Conservation (phyloP, 805 yeast genomes). For the Tetrapisispora arboricola region DNA sequence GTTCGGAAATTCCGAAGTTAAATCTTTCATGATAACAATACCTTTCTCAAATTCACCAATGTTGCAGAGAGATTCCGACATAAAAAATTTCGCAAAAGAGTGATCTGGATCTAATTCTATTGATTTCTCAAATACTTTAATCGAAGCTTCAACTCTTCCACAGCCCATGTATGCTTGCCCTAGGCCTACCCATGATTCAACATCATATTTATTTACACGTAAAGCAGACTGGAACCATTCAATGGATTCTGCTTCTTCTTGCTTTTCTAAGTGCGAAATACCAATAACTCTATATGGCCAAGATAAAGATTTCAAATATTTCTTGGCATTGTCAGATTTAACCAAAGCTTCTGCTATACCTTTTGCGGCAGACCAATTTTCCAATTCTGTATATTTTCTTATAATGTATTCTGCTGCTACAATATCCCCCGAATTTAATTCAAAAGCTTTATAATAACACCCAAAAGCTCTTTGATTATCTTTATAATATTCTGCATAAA, state of each 20-base stretch:
- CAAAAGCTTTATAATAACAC: slow-evolving; percentile 85
- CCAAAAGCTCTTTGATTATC: slow-evolving; percentile 67
- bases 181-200: slow-evolving; percentile 85
- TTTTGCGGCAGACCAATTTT: slow-evolving; percentile 82
- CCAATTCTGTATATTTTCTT: slow-evolving; percentile 49
- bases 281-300: slow-evolving; percentile 94
- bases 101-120: slow-evolving; percentile 41
- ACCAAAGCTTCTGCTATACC: slow-evolving; percentile 58
- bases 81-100: slow-evolving; percentile 56
- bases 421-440: slow-evolving; percentile 67
- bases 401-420: slow-evolving; percentile 67
- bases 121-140: slow-evolving; percentile 68
- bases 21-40: slow-evolving; percentile 34
- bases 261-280: slow-evolving; percentile 57
- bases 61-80: slow-evolving; percentile 54
- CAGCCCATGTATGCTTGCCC: slow-evolving; percentile 89
- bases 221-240: slow-evolving; percentile 84
- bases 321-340: slow-evolving; percentile 49
- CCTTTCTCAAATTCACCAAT: slow-evolving; percentile 61
- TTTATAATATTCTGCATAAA: slow-evolving; percentile 48
- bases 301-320: slow-evolving; percentile 36
- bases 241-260: slow-evolving; percentile 68
- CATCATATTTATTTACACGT: slow-evolving; percentile 54
- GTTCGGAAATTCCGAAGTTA: slow-evolving; percentile 36
- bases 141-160: slow-evolving; percentile 81